These are phyloP conservation scores for Myochromella boudieri DNA, from an alignment of 768 basidiomycete species.

Conservation along the genomic window DNA sequence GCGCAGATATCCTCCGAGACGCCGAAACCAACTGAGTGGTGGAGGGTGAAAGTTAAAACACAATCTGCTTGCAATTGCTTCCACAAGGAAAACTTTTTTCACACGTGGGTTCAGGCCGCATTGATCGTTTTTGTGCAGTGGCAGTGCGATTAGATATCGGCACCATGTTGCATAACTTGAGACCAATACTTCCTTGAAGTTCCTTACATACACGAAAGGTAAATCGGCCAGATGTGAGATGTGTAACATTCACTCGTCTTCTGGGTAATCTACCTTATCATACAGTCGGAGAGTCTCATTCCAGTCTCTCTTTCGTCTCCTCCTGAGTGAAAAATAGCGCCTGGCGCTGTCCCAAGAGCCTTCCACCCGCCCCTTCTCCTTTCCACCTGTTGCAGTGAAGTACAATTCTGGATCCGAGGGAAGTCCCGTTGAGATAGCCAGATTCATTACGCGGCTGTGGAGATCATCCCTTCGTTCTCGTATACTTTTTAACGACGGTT, in stretches of 20 bases:
- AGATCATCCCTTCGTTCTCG: conserved; percentile 54
- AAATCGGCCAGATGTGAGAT: conserved; percentile 7
- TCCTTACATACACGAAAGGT: neutral
- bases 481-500: conserved; percentile 52
- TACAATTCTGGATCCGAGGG: conserved; percentile 69
- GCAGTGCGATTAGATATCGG: too few relatives aligned
- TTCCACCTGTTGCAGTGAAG: conserved; percentile 57
- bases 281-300: conserved; percentile 82
- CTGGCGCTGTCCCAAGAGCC: conserved; percentile 69
- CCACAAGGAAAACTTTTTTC: neutral
- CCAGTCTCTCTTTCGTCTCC: conserved; percentile 86
- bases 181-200: too few relatives aligned
- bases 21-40: neutral
- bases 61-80: too few relatives aligned
- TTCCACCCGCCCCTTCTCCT: conserved; percentile 69
- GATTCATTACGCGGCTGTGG: conserved; percentile 62
- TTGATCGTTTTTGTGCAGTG: too few relatives aligned
- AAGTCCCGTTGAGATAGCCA: conserved; percentile 60
- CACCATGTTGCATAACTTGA: too few relatives aligned
- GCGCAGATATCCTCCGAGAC: too few relatives aligned
- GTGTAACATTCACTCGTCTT: conserved; percentile 35
- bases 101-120: neutral
- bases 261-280: conserved; percentile 81
- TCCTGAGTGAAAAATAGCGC: conserved; percentile 76
- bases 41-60: too few relatives aligned